Percentiles rank a stretch among this genome's conserved stretches.
phyloP scores from a whole-genome alignment of 371 early-diverging fungal genomes.

The Furculomyces boomerangus region DNA sequence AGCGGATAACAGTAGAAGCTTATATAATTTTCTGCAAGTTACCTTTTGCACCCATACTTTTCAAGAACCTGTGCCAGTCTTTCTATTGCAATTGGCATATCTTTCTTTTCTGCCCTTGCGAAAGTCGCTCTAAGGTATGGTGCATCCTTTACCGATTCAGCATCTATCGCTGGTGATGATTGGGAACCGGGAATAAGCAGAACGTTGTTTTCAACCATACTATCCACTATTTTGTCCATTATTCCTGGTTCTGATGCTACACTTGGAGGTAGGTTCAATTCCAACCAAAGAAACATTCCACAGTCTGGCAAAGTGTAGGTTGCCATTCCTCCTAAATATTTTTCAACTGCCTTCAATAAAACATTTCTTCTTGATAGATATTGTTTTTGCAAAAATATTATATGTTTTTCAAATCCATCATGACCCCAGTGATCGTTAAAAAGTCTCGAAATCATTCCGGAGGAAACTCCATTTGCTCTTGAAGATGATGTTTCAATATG shows the following conservation, averaged over 20 bases:
- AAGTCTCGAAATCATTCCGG: constrained; percentile 29
- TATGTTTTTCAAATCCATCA: constrained; percentile 25
- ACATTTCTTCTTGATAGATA: constrained; percentile 32
- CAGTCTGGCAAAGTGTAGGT: constrained; percentile 32
- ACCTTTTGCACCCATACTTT: constrained; percentile 6
- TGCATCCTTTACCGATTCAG: constrained; percentile 4
- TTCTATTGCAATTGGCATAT: constrained; percentile 10
- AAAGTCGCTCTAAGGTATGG: constrained; percentile 22
- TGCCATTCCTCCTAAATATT: constrained; percentile 29
- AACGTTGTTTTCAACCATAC: constrained; percentile 16
- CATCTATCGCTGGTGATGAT: constrained; percentile 13
- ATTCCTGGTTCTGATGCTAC: constrained; percentile 2
- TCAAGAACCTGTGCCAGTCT: constrained; percentile 12
- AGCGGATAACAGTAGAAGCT: too few species aligned
- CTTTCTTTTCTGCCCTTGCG: constrained; percentile 10
- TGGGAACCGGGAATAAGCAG: constrained; percentile 19
- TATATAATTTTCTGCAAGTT: too few species aligned
- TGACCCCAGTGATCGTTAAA: constrained; percentile 33
- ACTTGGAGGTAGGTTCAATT: constrained; percentile 18
- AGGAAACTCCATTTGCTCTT: constrained; percentile 39
- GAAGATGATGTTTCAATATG: constrained; percentile 37
- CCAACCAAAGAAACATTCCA: constrained; percentile 54
- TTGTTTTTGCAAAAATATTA: constrained; percentile 25
- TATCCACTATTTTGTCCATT: constrained; percentile 19
- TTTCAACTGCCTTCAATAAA: constrained; percentile 25